These are phyloP conservation scores for Gautieria morchelliformis DNA, from an alignment of 768 basidiomycete genomes.

Conservation along the genomic window DNA sequence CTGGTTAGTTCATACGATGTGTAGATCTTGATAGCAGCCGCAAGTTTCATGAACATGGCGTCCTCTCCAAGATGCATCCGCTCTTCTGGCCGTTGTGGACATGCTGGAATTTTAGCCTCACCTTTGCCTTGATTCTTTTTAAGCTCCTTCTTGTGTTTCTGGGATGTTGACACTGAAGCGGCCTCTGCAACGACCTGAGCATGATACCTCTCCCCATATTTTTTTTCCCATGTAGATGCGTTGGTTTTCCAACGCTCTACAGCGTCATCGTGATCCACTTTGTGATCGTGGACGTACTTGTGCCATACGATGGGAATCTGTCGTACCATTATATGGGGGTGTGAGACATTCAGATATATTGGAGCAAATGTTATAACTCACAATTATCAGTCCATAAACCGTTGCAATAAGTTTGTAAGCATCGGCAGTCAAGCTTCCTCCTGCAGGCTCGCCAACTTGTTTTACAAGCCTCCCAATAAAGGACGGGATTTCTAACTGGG, in stretches of 20 bases:
- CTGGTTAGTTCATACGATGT: too few relatives aligned
- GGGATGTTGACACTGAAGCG: too few relatives aligned
- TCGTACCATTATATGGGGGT: background rate
- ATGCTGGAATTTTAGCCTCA: background rate
- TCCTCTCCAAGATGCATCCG: background rate
- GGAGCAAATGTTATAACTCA: background rate
- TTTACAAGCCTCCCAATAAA: background rate
- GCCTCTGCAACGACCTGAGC: too few relatives aligned
- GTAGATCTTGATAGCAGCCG: background rate
- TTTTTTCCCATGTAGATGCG: too few relatives aligned
- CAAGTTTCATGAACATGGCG: background rate
- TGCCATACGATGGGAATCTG: too few relatives aligned
- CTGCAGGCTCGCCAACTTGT: background rate
- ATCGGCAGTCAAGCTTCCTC: background rate
- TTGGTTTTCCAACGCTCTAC: too few relatives aligned
- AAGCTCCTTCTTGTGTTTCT: background rate
- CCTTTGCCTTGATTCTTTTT: background rate
- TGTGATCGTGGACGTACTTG: too few relatives aligned
- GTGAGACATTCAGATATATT: background rate
- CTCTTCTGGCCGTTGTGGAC: background rate
- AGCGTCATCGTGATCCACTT: too few relatives aligned
- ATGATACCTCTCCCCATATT: too few relatives aligned
- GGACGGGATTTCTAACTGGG: slow-evolving; percentile 1
- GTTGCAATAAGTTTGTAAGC: background rate
- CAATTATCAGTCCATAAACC: background rate